Base-by-base conservation (phyloP, 306 rosid genomes). In the Hippophae tibetana region DNA sequence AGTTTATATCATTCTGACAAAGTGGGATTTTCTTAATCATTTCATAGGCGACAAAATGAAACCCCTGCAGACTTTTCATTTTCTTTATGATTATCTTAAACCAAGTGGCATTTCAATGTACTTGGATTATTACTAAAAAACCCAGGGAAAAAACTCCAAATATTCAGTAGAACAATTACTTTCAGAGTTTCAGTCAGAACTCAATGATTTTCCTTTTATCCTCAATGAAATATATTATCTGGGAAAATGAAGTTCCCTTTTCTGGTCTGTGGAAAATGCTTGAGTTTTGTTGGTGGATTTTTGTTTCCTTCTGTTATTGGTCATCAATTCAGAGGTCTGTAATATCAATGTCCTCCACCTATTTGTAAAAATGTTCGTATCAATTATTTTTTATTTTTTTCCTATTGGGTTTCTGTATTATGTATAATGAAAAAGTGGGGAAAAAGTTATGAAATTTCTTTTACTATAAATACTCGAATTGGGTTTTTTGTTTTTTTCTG, bases 21-120 rank as follows among this genome's bases (percentile, higher is more conserved):
- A 62, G 73, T 68, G 73, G 66, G 65, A 73, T 68, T 57, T 27
- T 63, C 49, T 23, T 7, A 66, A 67, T 68, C 70, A 62, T 73
- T 73, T 41, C 52, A 58, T 52, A 5, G 57, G 55, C n/a, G 14
- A 52, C 59, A 67, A 67, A 53, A 42, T 41, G 63, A 62, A 60
- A 38, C 56, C 53, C 56, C 53, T 25, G 38, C 38, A 40, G 60
- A 45, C 42, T 43, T 43, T 47, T 58, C 40, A n/a, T 54, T 27
- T 57, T 43, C 60, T 42, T 63, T 68, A 23, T 58, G 58, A 57
- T 63, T 13, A 68, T 68, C 63, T 27, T 68, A 26, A 50, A 42
- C 51, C 45, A 67, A 42, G 61, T 60, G 51, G 66, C 51, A 27
- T 25, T 43, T 31, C 47, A 31, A 50, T 56, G 69, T 23, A 55